Percentiles rank a stretch among this genome's conserved stretches.
Evolutionary conservation across 345 rosid genomes (phyloP).

Genomic region (Hypericum perforatum): DNA sequence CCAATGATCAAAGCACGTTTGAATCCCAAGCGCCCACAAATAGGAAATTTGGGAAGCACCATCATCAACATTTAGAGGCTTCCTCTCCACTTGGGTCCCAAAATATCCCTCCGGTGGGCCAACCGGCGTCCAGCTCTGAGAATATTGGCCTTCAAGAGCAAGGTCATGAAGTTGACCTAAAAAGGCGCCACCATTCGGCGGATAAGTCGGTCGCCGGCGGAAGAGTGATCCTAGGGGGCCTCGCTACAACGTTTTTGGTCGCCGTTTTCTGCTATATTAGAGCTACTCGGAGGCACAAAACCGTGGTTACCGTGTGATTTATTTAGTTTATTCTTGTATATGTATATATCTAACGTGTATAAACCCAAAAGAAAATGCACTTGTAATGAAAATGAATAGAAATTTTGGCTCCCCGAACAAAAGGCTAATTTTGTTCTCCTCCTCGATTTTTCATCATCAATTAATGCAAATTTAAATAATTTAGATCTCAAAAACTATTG

Average conservation of each 20-base stretch:
- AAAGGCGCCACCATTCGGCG: constrained; percentile 30
- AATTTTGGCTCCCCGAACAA: constrained; percentile 5
- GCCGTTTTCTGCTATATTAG: constrained; percentile 59
- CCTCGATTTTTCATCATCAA: no score
- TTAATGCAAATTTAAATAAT: no score
- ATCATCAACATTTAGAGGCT: not conserved
- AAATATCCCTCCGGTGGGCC: not conserved
- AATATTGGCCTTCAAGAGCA: constrained; percentile 10
- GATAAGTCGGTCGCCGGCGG: constrained; percentile 76
- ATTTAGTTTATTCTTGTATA: not conserved
- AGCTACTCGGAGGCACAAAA: constrained; percentile 51
- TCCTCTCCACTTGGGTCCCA: constrained; percentile 12
- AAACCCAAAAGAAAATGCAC: no score
- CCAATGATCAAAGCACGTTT: not conserved
- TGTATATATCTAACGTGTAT: constrained; percentile 5
- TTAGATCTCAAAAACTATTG: no score
- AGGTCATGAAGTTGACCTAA: constrained; percentile 13
- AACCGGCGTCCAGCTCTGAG: constrained; percentile 13
- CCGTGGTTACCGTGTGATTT: constrained; percentile 6
- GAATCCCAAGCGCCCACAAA: constrained; percentile 21
- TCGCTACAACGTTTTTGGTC: constrained; percentile 58
- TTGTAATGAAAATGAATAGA: constrained; percentile 2
- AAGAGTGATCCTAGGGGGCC: constrained; percentile 66
- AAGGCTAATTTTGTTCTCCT: no score
- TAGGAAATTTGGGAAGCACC: constrained; percentile 40